Evolutionary conservation across 768 basidiomycete genomes (phyloP).

Genomic region (Mycena leptocephala): DNA sequence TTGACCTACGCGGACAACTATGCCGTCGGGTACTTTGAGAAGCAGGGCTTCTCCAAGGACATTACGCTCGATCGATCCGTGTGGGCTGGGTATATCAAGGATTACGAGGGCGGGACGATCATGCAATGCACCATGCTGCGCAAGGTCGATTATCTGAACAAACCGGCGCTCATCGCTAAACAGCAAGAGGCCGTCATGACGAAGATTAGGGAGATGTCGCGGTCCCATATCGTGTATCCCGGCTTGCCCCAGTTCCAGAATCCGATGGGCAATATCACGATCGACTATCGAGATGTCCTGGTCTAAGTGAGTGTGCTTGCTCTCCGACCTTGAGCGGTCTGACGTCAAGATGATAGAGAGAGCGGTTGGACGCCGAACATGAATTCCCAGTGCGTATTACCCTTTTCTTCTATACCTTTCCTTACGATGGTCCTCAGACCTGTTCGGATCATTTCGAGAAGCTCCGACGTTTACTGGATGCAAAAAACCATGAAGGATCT

Average conservation of each 20-base stretch:
- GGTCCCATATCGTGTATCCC: conserved; percentile 87
- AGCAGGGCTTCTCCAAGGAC: conserved; percentile 99
- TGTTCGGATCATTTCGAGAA: conserved; percentile 55
- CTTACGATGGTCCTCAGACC: conserved; percentile 42
- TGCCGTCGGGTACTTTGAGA: conserved; percentile 99
- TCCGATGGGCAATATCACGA: conserved; percentile 61
- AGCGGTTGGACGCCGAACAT: conserved; percentile 94
- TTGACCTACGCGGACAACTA: conserved; percentile 99
- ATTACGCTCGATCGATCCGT: conserved; percentile 91
- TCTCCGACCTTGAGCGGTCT: conserved; percentile 10
- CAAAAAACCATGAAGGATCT: conserved; percentile 86
- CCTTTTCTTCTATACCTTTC: background rate
- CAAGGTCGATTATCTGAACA: conserved; percentile 92
- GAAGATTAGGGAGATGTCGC: conserved; percentile 91
- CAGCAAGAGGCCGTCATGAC: conserved; percentile 93
- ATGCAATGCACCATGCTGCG: conserved; percentile 99
- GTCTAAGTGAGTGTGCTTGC: conserved; percentile 75
- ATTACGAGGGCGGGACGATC: conserved; percentile 99
- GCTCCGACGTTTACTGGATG: conserved; percentile 78
- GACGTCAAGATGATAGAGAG: conserved; percentile 70
- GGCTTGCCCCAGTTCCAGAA: conserved; percentile 86
- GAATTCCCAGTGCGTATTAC: conserved; percentile 72
- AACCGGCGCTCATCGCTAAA: conserved; percentile 77
- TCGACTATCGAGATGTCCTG: conserved; percentile 91
- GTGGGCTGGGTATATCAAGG: conserved; percentile 99